Conservation (phyloP, 192 early-diverging fungal species). For the Cetraspora pellucida region DNA sequence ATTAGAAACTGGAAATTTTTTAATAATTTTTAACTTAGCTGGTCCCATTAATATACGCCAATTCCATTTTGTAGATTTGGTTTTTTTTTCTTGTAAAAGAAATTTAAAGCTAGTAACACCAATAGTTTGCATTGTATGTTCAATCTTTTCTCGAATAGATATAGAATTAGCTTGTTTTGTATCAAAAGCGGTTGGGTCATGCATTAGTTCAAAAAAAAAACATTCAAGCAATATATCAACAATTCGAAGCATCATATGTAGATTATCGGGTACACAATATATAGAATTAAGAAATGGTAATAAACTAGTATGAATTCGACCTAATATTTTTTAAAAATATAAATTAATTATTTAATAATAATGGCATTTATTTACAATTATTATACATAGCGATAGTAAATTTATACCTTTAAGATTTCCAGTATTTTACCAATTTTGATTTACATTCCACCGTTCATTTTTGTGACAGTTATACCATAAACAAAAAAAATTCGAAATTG, state of each 20-base stretch:
- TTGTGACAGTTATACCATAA: slow-evolving; percentile 8
- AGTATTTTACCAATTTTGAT: background rate
- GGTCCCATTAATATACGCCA: background rate
- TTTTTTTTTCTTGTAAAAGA: background rate
- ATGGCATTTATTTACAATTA: background rate
- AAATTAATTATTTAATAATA: slow-evolving; percentile 19
- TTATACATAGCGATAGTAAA: background rate
- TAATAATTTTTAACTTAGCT: slow-evolving; percentile 7
- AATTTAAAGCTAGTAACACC: slow-evolving; percentile 4
- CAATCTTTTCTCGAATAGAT: background rate
- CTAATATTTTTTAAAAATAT: background rate
- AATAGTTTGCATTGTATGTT: background rate
- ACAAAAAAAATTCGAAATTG: background rate
- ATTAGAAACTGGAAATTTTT: background rate
- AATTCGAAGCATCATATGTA: slow-evolving; percentile 11
- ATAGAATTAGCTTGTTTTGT: background rate
- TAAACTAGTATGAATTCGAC: background rate
- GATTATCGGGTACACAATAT: slow-evolving; percentile 1
- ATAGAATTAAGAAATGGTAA: background rate
- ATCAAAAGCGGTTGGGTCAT: background rate
- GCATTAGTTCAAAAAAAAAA: background rate
- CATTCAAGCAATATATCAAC: slow-evolving; percentile 11
- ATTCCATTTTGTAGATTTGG: background rate
- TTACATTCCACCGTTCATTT: background rate
- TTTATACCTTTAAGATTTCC: background rate